A percentile compares a stretch with the other conserved stretches of the same genome.
Evolutionary conservation across 2,329 filamentous ascomycete genomes (phyloP).

Genomic region (Drechslerella coelobrocha): DNA sequence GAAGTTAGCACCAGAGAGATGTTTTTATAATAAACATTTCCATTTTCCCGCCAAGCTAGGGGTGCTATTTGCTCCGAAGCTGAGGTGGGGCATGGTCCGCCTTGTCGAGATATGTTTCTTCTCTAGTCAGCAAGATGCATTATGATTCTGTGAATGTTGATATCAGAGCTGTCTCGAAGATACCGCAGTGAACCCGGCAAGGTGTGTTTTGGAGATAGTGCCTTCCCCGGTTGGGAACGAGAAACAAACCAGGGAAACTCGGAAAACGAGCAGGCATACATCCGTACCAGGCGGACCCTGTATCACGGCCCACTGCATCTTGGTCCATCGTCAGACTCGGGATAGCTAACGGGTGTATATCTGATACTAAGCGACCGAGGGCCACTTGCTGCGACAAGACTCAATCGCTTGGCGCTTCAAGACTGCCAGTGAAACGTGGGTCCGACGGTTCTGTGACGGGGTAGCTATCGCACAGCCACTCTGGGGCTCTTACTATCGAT

Average conservation of each 20-base stretch:
- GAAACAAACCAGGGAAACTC: conserved; percentile 1
- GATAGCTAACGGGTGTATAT: neutral
- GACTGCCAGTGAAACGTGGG: conserved; percentile 30
- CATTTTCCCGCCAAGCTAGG: conserved; percentile 23
- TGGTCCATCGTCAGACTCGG: conserved; percentile 12
- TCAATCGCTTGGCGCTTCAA: conserved; percentile 29
- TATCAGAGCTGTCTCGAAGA: conserved; percentile 39
- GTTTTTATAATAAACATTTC: conserved; percentile 39
- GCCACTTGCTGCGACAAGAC: conserved; percentile 24
- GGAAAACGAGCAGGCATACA: conserved; percentile 5
- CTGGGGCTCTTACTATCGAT: neutral
- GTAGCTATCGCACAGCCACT: neutral
- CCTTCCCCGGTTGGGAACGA: conserved; percentile 33
- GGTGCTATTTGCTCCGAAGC: neutral
- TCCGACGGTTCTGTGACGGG: conserved; percentile 47
- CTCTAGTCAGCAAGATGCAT: neutral
- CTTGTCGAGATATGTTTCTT: neutral
- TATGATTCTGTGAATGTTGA: conserved; percentile 9
- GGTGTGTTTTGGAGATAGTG: conserved; percentile 37
- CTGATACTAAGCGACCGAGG: conserved; percentile 33
- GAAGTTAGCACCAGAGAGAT: conserved; percentile 19
- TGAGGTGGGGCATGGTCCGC: neutral
- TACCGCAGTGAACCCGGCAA: conserved; percentile 35
- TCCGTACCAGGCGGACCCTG: conserved; percentile 18
- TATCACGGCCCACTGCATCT: neutral